Evolutionary conservation across 352 stramenopile genomes (phyloP).

Genomic region (Pythium periplocum): DNA sequence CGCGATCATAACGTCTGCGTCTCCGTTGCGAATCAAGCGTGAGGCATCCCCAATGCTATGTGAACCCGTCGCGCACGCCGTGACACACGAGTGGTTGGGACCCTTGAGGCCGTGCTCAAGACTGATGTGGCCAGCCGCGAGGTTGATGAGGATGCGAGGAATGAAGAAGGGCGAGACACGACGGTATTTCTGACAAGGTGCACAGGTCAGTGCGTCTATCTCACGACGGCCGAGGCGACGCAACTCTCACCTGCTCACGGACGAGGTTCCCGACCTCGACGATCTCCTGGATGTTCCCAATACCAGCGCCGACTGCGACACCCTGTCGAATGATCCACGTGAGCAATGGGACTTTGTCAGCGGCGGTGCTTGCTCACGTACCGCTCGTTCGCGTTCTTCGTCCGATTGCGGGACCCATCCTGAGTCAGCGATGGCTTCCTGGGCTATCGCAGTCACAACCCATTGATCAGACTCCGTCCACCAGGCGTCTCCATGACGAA

Average conservation of each 20-base stretch:
- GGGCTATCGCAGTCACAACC: constrained; percentile 25
- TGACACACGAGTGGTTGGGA: constrained; percentile 96
- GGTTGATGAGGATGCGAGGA: constrained; percentile 90
- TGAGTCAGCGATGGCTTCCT: constrained; percentile 77
- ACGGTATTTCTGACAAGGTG: constrained; percentile 62
- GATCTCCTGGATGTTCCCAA: constrained; percentile 85
- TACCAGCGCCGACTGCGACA: constrained; percentile 81
- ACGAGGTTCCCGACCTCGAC: constrained; percentile 67
- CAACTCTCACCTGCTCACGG: constrained; percentile 42
- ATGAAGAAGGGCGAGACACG: constrained; percentile 93
- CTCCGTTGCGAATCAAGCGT: constrained; percentile 75
- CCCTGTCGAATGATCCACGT: constrained; percentile 26
- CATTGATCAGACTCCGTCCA: not conserved
- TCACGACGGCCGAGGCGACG: not conserved
- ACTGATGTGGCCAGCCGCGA: constrained; percentile 89
- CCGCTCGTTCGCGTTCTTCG: constrained; percentile 58
- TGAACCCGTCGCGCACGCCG: constrained; percentile 95
- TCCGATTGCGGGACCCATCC: constrained; percentile 58
- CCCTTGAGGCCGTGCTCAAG: constrained; percentile 91
- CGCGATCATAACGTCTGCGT: constrained; percentile 95
- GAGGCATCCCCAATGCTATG: constrained; percentile 96
- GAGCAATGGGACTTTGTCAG: too few relatives aligned
- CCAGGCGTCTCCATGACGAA: not conserved
- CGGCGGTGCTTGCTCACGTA: constrained; percentile 11
- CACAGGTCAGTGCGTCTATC: not conserved